Percentiles rank a stretch among this genome's conserved stretches.
Evolutionary conservation across 352 stramenopile species (phyloP).

Genomic region (Globisporangium megalacanthum): DNA sequence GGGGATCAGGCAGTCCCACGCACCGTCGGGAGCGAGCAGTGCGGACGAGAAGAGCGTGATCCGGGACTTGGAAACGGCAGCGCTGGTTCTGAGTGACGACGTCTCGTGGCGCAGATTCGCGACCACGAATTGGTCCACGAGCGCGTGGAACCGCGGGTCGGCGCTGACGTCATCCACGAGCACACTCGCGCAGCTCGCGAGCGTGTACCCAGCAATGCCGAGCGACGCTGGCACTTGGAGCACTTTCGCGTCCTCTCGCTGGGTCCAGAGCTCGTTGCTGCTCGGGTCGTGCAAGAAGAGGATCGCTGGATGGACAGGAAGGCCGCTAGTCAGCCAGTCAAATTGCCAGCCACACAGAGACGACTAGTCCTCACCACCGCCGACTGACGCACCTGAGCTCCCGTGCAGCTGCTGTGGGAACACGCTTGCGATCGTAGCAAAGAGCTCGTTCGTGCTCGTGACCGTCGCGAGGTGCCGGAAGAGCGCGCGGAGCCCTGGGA

Average conservation of each 20-base stretch:
- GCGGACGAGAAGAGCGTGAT: slow-evolving; percentile 37
- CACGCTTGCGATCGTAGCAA: slow-evolving; percentile 25
- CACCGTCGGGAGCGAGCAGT: slow-evolving; percentile 38
- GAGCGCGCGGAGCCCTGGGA: slow-evolving; percentile 33
- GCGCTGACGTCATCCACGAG: slow-evolving; percentile 31
- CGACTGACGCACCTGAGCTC: slow-evolving; percentile 21
- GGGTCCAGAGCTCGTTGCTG: slow-evolving; percentile 64
- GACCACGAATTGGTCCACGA: slow-evolving; percentile 58
- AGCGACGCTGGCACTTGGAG: slow-evolving; percentile 49
- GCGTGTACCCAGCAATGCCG: slow-evolving; percentile 45
- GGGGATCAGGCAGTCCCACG: not conserved
- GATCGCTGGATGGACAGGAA: slow-evolving; percentile 18
- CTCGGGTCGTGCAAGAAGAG: slow-evolving; percentile 60
- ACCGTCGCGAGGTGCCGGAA: slow-evolving; percentile 37
- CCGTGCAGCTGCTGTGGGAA: slow-evolving; percentile 39
- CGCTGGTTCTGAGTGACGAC: not conserved
- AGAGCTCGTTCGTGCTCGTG: slow-evolving; percentile 33
- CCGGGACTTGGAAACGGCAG: slow-evolving; percentile 10
- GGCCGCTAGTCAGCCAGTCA: not conserved
- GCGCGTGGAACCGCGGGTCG: slow-evolving; percentile 52
- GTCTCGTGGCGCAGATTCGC: slow-evolving; percentile 12
- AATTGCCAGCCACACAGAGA: not conserved
- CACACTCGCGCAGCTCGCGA: slow-evolving; percentile 31
- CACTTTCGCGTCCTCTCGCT: slow-evolving; percentile 33
- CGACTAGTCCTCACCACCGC: not conserved